phyloP scores from a whole-genome alignment of 2,329 filamentous ascomycete genomes.

The Alternaria sp. region DNA sequence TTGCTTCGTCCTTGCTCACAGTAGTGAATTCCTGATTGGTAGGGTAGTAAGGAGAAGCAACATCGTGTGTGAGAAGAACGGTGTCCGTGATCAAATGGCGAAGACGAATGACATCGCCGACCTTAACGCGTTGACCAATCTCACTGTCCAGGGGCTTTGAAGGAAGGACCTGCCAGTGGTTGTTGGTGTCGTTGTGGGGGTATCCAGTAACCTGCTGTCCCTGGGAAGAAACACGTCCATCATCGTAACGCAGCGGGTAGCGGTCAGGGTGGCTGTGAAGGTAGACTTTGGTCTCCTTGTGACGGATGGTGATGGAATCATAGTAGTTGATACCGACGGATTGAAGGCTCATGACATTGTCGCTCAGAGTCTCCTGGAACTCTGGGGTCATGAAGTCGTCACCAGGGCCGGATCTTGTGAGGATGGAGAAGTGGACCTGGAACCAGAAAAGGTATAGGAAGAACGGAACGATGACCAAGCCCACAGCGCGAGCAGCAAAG shows the following conservation, averaged over 20 bases:
- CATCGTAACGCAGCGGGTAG: slow-evolving; percentile 95
- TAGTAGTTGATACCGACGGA: slow-evolving; percentile 88
- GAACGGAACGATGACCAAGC: slow-evolving; percentile 89
- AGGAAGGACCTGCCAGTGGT: slow-evolving; percentile 94
- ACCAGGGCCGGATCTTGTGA: slow-evolving; percentile 86
- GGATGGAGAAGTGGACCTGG: slow-evolving; percentile 95
- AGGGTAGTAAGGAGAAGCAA: slow-evolving; percentile 92
- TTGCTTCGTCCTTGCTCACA: slow-evolving; percentile 72
- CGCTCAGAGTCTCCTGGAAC: slow-evolving; percentile 95
- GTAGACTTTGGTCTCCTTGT: slow-evolving; percentile 97
- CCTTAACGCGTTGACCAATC: slow-evolving; percentile 71
- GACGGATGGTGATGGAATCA: slow-evolving; percentile 83
- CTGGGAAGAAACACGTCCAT: slow-evolving; percentile 95
- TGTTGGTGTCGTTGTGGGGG: slow-evolving; percentile 98
- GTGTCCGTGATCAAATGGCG: slow-evolving; percentile 86
- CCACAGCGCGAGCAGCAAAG: slow-evolving; percentile 84
- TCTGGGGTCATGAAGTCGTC: slow-evolving; percentile 99
- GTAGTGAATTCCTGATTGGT: slow-evolving; percentile 99
- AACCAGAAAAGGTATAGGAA: slow-evolving; percentile 99
- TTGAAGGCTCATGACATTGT: slow-evolving; percentile 91
- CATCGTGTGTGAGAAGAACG: slow-evolving; percentile 90
- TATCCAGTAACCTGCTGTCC: slow-evolving; percentile 97
- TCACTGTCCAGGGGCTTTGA: slow-evolving; percentile 57
- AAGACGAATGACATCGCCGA: slow-evolving; percentile 85
- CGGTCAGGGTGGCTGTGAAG: slow-evolving; percentile 89